Conservation (phyloP, 116 monocot species). For the Iris pallida region DNA sequence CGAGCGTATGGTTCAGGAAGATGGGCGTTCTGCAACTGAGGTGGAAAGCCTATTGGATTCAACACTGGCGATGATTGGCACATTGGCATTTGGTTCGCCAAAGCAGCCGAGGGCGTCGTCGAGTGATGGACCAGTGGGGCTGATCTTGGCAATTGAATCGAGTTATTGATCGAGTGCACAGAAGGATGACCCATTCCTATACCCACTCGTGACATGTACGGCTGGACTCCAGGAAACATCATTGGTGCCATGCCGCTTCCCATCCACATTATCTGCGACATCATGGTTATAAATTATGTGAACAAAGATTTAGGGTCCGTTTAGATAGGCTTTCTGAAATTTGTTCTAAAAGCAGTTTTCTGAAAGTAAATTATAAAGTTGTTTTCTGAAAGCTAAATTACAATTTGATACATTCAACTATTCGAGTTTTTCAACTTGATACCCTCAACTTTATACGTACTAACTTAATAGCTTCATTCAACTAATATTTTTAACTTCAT, state of each 20-base stretch:
- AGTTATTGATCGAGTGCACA: slow-evolving; percentile 22
- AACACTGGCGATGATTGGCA: slow-evolving; percentile 17
- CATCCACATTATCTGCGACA: slow-evolving; percentile 62
- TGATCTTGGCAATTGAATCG: slow-evolving; percentile 41
- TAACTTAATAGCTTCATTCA: too few species aligned
- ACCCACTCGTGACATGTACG: slow-evolving; percentile 28
- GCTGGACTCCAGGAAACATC: slow-evolving; percentile 45
- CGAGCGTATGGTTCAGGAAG: slow-evolving; percentile 35
- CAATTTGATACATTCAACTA: too few species aligned
- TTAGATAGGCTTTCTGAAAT: too few species aligned
- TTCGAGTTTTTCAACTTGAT: too few species aligned
- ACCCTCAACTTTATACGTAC: too few species aligned
- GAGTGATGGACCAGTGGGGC: slow-evolving; percentile 34
- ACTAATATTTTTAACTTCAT: too few species aligned
- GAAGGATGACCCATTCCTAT: slow-evolving; percentile 27
- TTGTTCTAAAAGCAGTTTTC: too few species aligned
- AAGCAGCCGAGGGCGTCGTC: slow-evolving; percentile 19
- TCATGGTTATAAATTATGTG: not conserved
- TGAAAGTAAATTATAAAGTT: too few species aligned
- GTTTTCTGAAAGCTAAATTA: too few species aligned
- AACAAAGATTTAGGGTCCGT: not conserved
- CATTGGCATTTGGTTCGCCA: slow-evolving; percentile 28
- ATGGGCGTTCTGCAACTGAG: slow-evolving; percentile 43
- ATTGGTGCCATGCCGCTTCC: slow-evolving; percentile 39
- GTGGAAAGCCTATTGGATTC: slow-evolving; percentile 31